phyloP scores from a whole-genome alignment of 495 filamentous ascomycete species.

The Xylona heveae region DNA sequence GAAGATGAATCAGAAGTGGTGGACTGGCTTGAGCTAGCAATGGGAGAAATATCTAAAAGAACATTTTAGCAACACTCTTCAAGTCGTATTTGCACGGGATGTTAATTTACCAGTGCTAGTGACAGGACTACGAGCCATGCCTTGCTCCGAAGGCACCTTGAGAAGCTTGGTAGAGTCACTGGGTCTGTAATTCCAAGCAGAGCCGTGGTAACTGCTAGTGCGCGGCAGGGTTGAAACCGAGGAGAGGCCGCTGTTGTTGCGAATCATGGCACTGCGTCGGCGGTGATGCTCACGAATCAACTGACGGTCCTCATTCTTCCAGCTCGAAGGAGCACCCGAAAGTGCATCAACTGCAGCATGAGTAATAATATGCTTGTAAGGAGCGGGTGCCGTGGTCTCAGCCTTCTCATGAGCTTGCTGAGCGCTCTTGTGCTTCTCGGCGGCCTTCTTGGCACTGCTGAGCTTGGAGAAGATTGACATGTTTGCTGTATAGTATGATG shows the following conservation, averaged over 20 bases:
- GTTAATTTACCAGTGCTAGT: no score
- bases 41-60: background rate
- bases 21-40: slow-evolving; percentile 1
- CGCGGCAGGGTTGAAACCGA: background rate
- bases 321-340: slow-evolving; percentile 1
- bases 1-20: slow-evolving; percentile 1
- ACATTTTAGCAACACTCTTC: background rate
- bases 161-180: no score
- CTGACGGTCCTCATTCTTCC: background rate
- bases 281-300: slow-evolving; percentile 2
- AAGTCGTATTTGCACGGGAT: no score
- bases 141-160: no score
- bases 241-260: background rate
- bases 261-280: background rate
- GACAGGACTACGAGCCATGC: no score
- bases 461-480: slow-evolving; percentile 12
- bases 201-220: background rate
- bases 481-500: background rate
- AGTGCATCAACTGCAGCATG: slow-evolving; percentile 10
- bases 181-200: slow-evolving; percentile 1
- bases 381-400: slow-evolving; percentile 4
- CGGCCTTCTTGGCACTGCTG: slow-evolving; percentile 1
- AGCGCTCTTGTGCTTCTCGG: slow-evolving; percentile 1
- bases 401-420: slow-evolving; percentile 1
- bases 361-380: slow-evolving; percentile 14